Conservation (phyloP, 345 rosid species). For the Reutealis trisperma region DNA sequence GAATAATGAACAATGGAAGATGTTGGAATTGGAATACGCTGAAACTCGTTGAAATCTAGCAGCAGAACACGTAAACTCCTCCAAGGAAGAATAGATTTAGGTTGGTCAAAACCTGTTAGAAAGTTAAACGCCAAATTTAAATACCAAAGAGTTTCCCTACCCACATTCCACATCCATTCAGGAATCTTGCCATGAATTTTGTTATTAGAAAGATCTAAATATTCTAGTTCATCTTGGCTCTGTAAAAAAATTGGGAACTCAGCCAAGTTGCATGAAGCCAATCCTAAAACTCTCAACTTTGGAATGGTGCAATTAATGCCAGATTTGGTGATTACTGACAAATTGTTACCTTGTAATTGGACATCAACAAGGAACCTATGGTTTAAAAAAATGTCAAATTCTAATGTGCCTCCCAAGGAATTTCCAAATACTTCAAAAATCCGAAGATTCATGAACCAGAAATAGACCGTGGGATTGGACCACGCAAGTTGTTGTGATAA, state of each 20-base stretch:
- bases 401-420: no score
- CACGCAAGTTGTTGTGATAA: no score
- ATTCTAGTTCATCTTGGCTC: background rate
- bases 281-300: no score
- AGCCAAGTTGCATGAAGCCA: constrained; percentile 3
- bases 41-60: background rate
- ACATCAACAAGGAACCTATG: no score
- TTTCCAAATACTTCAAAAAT: no score
- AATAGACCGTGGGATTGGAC: no score
- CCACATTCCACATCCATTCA: background rate
- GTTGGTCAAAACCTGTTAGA: constrained; percentile 17
- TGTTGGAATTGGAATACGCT: constrained; percentile 14
- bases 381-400: no score
- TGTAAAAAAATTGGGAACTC: constrained; percentile 31
- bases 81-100: background rate
- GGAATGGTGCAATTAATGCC: no score
- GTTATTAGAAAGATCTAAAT: constrained; percentile 26
- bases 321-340: no score
- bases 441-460: no score
- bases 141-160: accelerated
- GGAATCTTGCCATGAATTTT: constrained; percentile 19
- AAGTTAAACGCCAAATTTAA: constrained; percentile 12
- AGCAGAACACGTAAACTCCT: background rate
- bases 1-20: background rate
- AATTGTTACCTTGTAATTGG: no score